Evolutionary conservation across 2,329 filamentous ascomycete genomes (phyloP), one percentile per base, ranked within the genome.

Genomic region (Phaeosphaeriaceae sp.): DNA sequence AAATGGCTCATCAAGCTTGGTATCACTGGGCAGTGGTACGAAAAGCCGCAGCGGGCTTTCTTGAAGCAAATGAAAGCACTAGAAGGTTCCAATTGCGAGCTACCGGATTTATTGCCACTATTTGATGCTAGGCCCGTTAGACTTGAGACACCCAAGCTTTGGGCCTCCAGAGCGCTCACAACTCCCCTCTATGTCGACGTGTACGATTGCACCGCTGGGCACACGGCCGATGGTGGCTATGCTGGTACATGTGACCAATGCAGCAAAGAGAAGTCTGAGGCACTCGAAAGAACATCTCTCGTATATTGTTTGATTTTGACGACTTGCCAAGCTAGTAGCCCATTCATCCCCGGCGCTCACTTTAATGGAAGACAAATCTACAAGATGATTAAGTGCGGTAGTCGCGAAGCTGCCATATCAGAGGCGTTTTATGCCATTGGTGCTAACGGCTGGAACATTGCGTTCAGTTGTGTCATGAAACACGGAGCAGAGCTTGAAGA

Each of bases 371-470:
- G 37, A 13, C 54, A 59, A 17, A 66, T 71, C 3, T 71, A 67
- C 58, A 71, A 60, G 35, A 23, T 72, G 6, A 37, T 67, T 33
- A 66, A 58, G 32, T 72, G 64, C 35, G 68, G 70, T 2, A 68
- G 66, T 40, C 58, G 69, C 6, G 67, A 71, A 17, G 64, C 63
- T 8, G 70, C 69, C 0, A 52, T 54, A 2, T 52, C 65, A 1
- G 66, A 72, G 40, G 60, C 62, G 0, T 72, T 68, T 39, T 65
- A 70, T 39, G 54, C 61, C 1, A 46, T 63, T 6, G 67, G 68
- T 2, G 42, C 64, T 7, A 62, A 66, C 28, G 69, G 70, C 1
- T 71, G 64, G 63, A 70, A 58, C 26, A 34, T 72, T 2, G 61
- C 53, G 0, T 73, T 72, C 28, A 65, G 63, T 16, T 73, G 69